phyloP scores from a whole-genome alignment of 176 grass and related monocot species.

The Cocos nucifera region DNA sequence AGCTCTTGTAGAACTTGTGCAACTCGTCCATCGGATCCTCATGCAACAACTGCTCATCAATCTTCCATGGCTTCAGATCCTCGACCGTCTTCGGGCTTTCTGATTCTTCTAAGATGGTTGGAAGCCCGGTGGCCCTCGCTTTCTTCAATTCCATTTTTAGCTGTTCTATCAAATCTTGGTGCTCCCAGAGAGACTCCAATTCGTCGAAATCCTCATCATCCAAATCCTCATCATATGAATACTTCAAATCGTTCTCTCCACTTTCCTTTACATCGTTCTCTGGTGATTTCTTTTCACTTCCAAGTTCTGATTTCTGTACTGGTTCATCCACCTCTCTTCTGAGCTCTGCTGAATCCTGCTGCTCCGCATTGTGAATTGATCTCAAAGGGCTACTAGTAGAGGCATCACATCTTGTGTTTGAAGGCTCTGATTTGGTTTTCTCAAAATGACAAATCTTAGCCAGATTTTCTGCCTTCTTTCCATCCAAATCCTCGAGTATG shows the following conservation, averaged over 20 bases:
- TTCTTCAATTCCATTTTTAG: constrained; percentile 92
- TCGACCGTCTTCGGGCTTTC: constrained; percentile 65
- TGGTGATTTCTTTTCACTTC: constrained; percentile 22
- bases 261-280: not conserved
- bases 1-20: constrained; percentile 91
- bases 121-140: constrained; percentile 46
- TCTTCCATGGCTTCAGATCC: constrained; percentile 85
- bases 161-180: constrained; percentile 87
- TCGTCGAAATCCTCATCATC: constrained; percentile 73
- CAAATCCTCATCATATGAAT: constrained; percentile 38
- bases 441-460: too few species aligned
- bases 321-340: constrained; percentile 17
- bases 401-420: too few species aligned
- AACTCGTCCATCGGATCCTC: constrained; percentile 88
- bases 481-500: constrained; percentile 2
- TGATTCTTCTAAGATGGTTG: constrained; percentile 82
- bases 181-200: constrained; percentile 89
- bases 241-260: not conserved
- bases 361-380: too few species aligned
- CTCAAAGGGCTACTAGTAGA: too few species aligned
- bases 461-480: constrained; percentile 1
- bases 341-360: not conserved
- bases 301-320: constrained; percentile 21
- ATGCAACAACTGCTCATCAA: constrained; percentile 62
- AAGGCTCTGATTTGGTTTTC: too few species aligned